These are phyloP conservation scores for Candida ponderosae DNA, from an alignment of 805 yeast genomes.

Conservation along the genomic window DNA sequence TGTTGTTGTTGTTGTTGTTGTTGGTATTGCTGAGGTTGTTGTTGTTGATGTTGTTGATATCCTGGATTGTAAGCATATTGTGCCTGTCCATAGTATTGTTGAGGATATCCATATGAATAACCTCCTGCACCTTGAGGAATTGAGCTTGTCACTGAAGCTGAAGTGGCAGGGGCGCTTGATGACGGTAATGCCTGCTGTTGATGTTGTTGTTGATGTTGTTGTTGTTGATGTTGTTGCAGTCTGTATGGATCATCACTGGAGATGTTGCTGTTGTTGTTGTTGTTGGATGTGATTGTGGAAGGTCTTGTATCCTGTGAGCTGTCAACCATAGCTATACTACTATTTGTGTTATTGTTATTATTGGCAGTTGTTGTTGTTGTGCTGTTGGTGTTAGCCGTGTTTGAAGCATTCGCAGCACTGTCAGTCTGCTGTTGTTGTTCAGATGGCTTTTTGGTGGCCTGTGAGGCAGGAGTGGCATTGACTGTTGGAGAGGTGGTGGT, in stretches of 20 bases:
- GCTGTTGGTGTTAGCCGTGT: neutral
- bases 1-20: conserved; percentile 9
- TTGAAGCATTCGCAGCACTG: neutral
- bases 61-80: neutral
- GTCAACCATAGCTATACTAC: neutral
- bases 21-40: conserved; percentile 15
- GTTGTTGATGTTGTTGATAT: conserved; percentile 4
- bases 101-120: conserved; percentile 23
- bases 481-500: too few species aligned
- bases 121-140: conserved; percentile 11
- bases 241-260: conserved; percentile 3
- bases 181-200: conserved; percentile 15
- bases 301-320: neutral
- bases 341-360: neutral
- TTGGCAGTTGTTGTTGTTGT: neutral
- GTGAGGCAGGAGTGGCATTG: too few species aligned
- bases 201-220: conserved; percentile 23
- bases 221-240: conserved; percentile 16
- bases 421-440: conserved; percentile 1
- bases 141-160: conserved; percentile 9
- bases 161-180: conserved; percentile 11
- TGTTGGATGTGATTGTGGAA: conserved; percentile 1
- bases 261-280: conserved; percentile 6
- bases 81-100: conserved; percentile 14
- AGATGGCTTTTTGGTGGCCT: too few species aligned